Base-by-base conservation (phyloP, 768 basidiomycete genomes). In the Paxillus ammoniavirescens region DNA sequence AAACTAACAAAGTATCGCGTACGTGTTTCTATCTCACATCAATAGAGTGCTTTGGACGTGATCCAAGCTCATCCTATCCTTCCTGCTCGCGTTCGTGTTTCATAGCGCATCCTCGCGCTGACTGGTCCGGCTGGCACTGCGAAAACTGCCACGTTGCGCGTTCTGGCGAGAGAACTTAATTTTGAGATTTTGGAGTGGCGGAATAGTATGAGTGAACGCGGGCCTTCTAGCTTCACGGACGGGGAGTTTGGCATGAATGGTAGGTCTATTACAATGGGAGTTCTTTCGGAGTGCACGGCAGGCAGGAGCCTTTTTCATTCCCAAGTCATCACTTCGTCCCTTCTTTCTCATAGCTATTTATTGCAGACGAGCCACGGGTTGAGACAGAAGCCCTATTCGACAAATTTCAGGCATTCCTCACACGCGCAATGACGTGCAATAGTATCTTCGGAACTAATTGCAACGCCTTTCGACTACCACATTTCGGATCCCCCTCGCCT, bases 101-200 rank as follows among this genome's bases (percentile, higher is more conserved):
- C 23, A 3, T 52, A 98, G 91, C 80, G 93, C 43, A 83, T 99
- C 28, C 79, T 98, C 7, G 82, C 83, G 0, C 72, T 99, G 10
- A 89, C 90, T 3, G 96, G 96, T 1, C 91, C 93, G 0, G 86
- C 96, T 8, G 96, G 96, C 1, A 82, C 85, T 0, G 96, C 84
- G 0, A 99, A 99, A 75, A 97, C 96, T 0, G 81, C 93, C 0
- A 92, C 92, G 0, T 60, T 98, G 2, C 81, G 82, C 26, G 80
- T 93, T 2, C 73, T 99, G 18, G 77, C 91, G 0, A 72, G 72
- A 14, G 91, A 95, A 61, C 71, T 95, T 60, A 82, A 77, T 2
- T 83, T 91, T 49, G 88, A 94, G 47, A 77, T 97, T 35, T 64
- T 93, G 21, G 96, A 99, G 65, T 98, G 94, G 92, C 75, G 80